A percentile compares a stretch with the other conserved stretches of the same genome.
These are phyloP conservation scores for Recurvomyces mirabilis DNA, from an alignment of 495 filamentous ascomycete genomes.

Conservation along the genomic window DNA sequence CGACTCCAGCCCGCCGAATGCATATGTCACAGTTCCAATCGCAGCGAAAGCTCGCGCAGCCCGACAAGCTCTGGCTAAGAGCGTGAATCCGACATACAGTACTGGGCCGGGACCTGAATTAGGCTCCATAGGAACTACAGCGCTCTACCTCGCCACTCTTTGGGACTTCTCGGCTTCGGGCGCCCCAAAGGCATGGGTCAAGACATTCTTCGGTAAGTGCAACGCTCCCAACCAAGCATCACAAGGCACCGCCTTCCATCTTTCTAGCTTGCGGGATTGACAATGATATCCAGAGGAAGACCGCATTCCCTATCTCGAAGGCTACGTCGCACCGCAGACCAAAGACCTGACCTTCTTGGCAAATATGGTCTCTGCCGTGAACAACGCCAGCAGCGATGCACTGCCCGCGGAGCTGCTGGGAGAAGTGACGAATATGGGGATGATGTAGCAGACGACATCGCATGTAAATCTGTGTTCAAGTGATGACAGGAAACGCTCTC, in stretches of 20 bases:
- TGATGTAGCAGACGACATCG: too few species aligned
- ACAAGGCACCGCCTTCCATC: too few species aligned
- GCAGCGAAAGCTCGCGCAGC: slow-evolving; percentile 3
- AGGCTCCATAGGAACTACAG: background rate
- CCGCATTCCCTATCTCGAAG: background rate
- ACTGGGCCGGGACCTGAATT: background rate
- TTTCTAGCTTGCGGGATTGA: too few species aligned
- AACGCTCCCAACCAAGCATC: background rate
- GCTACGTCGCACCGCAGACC: background rate
- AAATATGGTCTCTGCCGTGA: background rate
- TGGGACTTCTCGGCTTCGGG: slow-evolving; percentile 1
- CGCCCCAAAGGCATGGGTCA: slow-evolving; percentile 1
- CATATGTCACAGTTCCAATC: background rate
- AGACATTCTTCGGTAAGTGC: slow-evolving; percentile 2
- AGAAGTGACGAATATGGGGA: too few species aligned
- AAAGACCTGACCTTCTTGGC: background rate
- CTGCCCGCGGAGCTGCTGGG: too few species aligned
- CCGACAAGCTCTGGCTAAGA: background rate
- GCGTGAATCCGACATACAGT: background rate
- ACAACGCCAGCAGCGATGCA: too few species aligned
- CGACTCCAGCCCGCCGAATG: background rate
- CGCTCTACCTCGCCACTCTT: background rate
- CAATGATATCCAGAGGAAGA: background rate
- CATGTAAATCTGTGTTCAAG: too few species aligned
- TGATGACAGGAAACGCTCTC: too few species aligned